These are phyloP conservation scores for Fusarium caatingaense DNA, from an alignment of 2,329 filamentous ascomycete species.

Conservation along the genomic window DNA sequence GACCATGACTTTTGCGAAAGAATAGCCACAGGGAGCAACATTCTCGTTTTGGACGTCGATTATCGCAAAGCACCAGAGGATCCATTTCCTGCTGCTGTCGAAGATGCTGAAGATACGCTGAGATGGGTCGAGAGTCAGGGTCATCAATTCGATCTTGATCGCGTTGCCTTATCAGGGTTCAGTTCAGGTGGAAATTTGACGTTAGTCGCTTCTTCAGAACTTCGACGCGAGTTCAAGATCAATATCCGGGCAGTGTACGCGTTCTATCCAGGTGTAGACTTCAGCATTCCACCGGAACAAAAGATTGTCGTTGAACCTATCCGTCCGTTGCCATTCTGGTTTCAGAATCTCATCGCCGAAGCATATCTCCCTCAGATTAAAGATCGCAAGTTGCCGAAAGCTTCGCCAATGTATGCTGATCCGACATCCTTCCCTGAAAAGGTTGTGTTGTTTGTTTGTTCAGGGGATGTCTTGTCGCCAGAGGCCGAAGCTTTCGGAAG, in stretches of 20 bases:
- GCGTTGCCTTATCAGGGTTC: slow-evolving; percentile 59
- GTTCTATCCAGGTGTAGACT: slow-evolving; percentile 55
- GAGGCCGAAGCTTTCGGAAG: slow-evolving; percentile 51
- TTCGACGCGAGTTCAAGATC: slow-evolving; percentile 47
- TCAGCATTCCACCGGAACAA: slow-evolving; percentile 44
- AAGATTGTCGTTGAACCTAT: slow-evolving; percentile 47
- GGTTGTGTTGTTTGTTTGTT: slow-evolving; percentile 50
- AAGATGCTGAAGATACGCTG: slow-evolving; percentile 52
- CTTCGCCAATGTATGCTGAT: slow-evolving; percentile 51
- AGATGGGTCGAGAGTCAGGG: slow-evolving; percentile 46
- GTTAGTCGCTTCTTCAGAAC: slow-evolving; percentile 46
- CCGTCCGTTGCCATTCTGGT: slow-evolving; percentile 2
- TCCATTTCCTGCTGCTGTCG: slow-evolving; percentile 52
- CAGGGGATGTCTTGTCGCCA: slow-evolving; percentile 50
- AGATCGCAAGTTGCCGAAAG: slow-evolving; percentile 48
- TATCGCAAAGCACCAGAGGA: slow-evolving; percentile 56
- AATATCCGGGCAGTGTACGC: slow-evolving; percentile 62
- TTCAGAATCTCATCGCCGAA: slow-evolving; percentile 47
- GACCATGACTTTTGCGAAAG: slow-evolving; percentile 54
- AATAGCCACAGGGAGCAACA: slow-evolving; percentile 44
- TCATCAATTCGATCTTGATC: slow-evolving; percentile 47
- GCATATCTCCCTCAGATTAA: slow-evolving; percentile 48
- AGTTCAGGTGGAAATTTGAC: slow-evolving; percentile 60
- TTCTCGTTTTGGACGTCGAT: slow-evolving; percentile 48
- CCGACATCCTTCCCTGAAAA: slow-evolving; percentile 9